Base-by-base conservation (phyloP, 2,329 filamentous ascomycete genomes). In the Fusarium graminum region DNA sequence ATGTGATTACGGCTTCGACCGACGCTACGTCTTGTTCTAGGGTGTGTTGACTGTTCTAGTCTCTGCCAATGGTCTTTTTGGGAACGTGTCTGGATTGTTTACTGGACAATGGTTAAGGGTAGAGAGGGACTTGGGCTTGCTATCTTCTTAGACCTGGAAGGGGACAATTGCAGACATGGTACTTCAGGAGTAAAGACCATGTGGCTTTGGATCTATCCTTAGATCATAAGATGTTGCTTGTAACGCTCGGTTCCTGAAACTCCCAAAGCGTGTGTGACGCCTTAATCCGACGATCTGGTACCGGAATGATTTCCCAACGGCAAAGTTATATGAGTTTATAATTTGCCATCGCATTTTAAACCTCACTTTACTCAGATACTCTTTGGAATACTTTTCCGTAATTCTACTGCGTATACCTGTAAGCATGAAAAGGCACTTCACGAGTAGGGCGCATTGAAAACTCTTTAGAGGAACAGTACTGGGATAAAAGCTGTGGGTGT, bases 1-100 rank as follows among this genome's bases (percentile, higher is more conserved):
- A 59, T 46, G 63, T 64, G 63, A 42, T 58, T 58, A 64, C 44
- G 58, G 52, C 59, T 52, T 47, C 22, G 52, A 59, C 32, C 45
- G 49, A 49, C 52, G 63, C 63, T 49, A 54, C 26, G 26, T n/a
- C 11, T 28, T 25, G 44, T 60, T 55, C 44, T 32, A 39, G 17
- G 29, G 36, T 36, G 40, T 8, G 5, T 36, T 34, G n/a, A n/a
- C 16, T 16, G 16, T 36, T 36, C 10, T 17, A 9, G 34, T 36
- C n/a, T n/a, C n/a, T n/a, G n/a, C n/a, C n/a, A n/a, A n/a, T n/a
- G n/a, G n/a, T n/a, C 7, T 8, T n/a, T 9, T 8, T n/a, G 34
- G 34, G 22, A 22, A 6, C 4, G 22, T 28, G 26, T 10, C 10
- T 52, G 32, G 22, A 34, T 46, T 46, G 50, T 46, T 9, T 52